These are phyloP conservation scores for Colletotrichum camelliae DNA, from an alignment of 2,329 filamentous ascomycete species.

Conservation along the genomic window DNA sequence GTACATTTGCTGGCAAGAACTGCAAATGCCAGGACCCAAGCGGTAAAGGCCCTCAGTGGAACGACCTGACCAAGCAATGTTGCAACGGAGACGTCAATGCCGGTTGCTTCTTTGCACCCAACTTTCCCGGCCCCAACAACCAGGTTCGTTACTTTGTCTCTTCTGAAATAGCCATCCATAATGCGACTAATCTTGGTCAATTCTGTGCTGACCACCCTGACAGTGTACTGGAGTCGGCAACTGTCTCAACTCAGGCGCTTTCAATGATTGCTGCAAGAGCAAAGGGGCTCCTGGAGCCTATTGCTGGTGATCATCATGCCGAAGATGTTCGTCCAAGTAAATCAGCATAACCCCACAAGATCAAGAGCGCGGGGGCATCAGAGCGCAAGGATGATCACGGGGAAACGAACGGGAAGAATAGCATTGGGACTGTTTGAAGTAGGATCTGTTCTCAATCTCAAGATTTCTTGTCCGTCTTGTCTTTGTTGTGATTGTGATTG, in stretches of 20 bases:
- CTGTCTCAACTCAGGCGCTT: not conserved
- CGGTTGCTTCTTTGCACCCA: not conserved
- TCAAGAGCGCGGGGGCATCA: not conserved
- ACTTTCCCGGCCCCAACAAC: not conserved
- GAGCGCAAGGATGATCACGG: not conserved
- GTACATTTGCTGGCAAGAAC: not conserved
- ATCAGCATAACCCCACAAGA: not conserved
- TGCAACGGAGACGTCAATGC: not conserved
- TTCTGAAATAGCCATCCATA: not conserved
- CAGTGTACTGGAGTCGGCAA: not conserved
- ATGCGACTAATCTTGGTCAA: not conserved
- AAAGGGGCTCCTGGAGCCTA: not conserved
- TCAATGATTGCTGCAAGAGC: not conserved
- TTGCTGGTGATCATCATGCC: not conserved
- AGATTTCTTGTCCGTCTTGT: no score
- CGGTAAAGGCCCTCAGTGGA: not conserved
- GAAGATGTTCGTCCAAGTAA: not conserved
- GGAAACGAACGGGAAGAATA: not conserved
- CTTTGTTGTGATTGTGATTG: not conserved
- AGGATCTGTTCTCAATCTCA: not conserved
- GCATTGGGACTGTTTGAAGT: not conserved
- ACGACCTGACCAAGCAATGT: not conserved
- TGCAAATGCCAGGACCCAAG: not conserved
- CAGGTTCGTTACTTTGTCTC: not conserved
- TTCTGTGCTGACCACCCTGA: not conserved